These are phyloP conservation scores for Mycocentrospora acerina DNA, from an alignment of 2,329 filamentous ascomycete species.

Conservation along the genomic window DNA sequence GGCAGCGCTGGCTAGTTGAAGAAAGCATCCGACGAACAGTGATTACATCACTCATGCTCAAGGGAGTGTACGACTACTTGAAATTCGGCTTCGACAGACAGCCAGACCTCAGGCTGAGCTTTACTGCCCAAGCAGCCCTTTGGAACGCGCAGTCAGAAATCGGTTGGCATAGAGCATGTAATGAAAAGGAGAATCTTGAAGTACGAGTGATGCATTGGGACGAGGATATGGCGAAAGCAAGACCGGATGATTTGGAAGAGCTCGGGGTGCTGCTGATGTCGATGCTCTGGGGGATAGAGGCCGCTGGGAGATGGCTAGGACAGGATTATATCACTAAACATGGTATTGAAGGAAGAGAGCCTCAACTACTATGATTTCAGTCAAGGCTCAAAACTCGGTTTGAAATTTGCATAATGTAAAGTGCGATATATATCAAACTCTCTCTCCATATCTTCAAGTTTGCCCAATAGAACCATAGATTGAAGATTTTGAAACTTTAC, in stretches of 20 bases:
- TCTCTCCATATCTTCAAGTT: no score
- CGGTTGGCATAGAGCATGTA: constrained; percentile 7
- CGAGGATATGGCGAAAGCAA: constrained; percentile 7
- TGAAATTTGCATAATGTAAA: no score
- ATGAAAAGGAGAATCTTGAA: constrained; percentile 7
- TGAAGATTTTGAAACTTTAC: no score
- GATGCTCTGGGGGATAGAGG: constrained; percentile 11
- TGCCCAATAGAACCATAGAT: no score
- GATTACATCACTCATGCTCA: constrained; percentile 30
- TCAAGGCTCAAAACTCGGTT: no score
- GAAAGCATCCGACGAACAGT: constrained; percentile 37
- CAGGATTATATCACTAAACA: no score
- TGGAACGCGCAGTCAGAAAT: constrained; percentile 13
- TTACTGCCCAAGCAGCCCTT: constrained; percentile 12
- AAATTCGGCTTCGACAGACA: constrained; percentile 8
- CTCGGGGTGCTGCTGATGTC: constrained; percentile 15
- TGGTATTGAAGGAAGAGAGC: no score
- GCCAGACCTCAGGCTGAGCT: constrained; percentile 3
- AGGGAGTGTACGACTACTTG: constrained; percentile 31
- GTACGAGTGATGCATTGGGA: constrained; percentile 6
- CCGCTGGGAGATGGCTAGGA: constrained; percentile 11
- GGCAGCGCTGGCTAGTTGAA: constrained; percentile 28
- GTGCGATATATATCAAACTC: no score
- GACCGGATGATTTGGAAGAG: constrained; percentile 15
- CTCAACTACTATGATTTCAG: no score